Conservation (phyloP, 2,329 filamentous ascomycete genomes). For the Fusarium veterinarium region DNA sequence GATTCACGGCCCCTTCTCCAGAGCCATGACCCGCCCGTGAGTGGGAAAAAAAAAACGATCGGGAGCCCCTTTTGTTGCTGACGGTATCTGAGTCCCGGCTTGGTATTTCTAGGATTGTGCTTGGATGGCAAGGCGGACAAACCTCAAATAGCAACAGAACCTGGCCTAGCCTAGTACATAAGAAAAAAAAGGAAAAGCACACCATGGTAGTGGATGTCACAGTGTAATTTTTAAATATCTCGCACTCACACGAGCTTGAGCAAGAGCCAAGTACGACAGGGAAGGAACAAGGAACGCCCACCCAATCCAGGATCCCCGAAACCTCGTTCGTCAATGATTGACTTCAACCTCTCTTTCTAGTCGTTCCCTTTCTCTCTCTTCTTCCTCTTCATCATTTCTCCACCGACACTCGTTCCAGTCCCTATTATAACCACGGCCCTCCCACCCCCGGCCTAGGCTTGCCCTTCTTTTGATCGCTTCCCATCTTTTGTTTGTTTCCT, state of each 20-base stretch:
- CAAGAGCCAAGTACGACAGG: constrained; percentile 19
- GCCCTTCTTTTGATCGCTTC: constrained; percentile 21
- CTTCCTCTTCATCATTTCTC: constrained; percentile 36
- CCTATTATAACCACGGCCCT: constrained; percentile 43
- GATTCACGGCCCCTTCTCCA: constrained; percentile 39
- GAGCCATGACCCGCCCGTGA: constrained; percentile 29
- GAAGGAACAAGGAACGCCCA: constrained; percentile 36
- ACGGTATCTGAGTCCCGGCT: constrained; percentile 21
- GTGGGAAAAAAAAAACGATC: constrained; percentile 7
- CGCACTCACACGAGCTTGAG: constrained; percentile 30
- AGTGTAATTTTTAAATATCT: constrained; percentile 14
- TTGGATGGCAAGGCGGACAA: constrained; percentile 25
- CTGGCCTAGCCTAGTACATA: background rate
- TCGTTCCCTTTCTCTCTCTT: constrained; percentile 14
- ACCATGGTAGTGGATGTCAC: constrained; percentile 15
- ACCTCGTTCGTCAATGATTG: constrained; percentile 39
- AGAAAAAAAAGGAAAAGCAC: background rate
- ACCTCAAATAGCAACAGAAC: constrained; percentile 24
- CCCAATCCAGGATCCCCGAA: constrained; percentile 37
- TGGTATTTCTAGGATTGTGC: constrained; percentile 22
- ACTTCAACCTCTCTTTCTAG: constrained; percentile 30
- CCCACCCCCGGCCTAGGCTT: constrained; percentile 23
- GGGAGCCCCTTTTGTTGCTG: constrained; percentile 23
- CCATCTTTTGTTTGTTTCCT: constrained; percentile 34
- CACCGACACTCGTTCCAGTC: constrained; percentile 42